Percentiles rank a stretch among this genome's conserved stretches.
Conservation (phyloP, 805 yeast genomes). For the Hanseniaspora guilliermondii region DNA sequence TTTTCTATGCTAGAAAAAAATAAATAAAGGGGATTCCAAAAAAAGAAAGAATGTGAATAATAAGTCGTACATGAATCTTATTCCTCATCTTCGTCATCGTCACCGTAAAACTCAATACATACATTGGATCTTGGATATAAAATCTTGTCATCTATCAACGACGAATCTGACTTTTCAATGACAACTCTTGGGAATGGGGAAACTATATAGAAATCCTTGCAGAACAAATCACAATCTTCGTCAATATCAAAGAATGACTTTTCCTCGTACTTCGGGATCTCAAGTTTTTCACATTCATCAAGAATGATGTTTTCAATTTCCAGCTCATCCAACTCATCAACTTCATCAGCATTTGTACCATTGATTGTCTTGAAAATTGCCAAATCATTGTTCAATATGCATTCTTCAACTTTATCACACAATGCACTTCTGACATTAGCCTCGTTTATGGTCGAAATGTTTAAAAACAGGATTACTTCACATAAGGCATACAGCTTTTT, state of each 20-base stretch:
- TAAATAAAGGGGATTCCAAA: constrained; percentile 1
- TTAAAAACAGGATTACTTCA: constrained; percentile 1
- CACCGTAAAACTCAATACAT: constrained; percentile 36
- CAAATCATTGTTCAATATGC: background rate
- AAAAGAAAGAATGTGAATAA: background rate
- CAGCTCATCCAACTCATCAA: constrained; percentile 5
- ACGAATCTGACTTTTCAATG: constrained; percentile 28
- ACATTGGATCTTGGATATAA: constrained; percentile 67
- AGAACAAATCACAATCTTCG: constrained; percentile 29
- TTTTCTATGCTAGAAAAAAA: background rate
- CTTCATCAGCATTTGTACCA: constrained; percentile 11
- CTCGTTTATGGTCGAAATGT: background rate
- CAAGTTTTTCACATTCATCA: background rate
- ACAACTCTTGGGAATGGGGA: constrained; percentile 51
- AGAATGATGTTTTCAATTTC: background rate
- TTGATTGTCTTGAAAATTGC: background rate
- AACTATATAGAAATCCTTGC: constrained; percentile 37
- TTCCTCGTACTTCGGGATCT: background rate
- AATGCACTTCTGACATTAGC: background rate
- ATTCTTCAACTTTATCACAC: constrained; percentile 7
- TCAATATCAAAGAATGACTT: background rate
- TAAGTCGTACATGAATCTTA: constrained; percentile 5
- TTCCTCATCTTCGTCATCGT: constrained; percentile 23
- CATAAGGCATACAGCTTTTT: background rate
- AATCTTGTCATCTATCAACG: constrained; percentile 32